Evolutionary conservation across 805 yeast genomes (phyloP), one percentile per base, ranked within the genome.

Genomic region (Torulaspora quercuum): DNA sequence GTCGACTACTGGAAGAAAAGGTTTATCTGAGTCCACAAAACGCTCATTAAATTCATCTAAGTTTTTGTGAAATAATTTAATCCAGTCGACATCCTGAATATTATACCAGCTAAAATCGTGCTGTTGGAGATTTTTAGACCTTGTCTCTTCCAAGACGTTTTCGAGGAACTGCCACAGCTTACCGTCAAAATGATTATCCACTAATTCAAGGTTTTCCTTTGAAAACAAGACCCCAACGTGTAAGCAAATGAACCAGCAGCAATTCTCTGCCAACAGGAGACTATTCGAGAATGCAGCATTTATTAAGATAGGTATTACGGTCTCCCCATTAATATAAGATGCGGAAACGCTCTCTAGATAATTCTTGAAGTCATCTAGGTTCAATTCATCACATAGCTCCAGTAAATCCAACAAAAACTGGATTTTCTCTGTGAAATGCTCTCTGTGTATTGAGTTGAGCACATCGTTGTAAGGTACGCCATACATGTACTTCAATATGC

Each of bases 161-260:
- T 60, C 61, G 5, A 60, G 7, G 2, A 29, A 30, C 5, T 35
- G 10, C 65, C 65, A 61, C 12, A 49, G 26, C 3, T 39, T 33
- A 1, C 39, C 35, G 21, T 45, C 44, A 20, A 53, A 48, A 35
- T 54, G 47, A 3, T 59, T 55, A 7, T 53, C 52, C 1, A 71
- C 44, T 20, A 68, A 39, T 6, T 63, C 60, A 1, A 56, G 41
- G 36, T 67, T 65, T 1, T 61, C 59, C 14, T 78, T 80, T 35
- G 76, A 72, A 21, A 87, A 61, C 10, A 84, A 50, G 3, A 76
- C 52, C 19, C 79, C 87, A 37, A 83, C 61, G 53, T 86, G 85
- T 45, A 74, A 69, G 46, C 73, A 77, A 8, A 85, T 66, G 47
- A 73, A 82, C 80, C 86, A 79, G 16, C 80, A 63, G 52, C 95